phyloP scores from a whole-genome alignment of 2,329 filamentous ascomycete species.

The Nectriaceae sp. region DNA sequence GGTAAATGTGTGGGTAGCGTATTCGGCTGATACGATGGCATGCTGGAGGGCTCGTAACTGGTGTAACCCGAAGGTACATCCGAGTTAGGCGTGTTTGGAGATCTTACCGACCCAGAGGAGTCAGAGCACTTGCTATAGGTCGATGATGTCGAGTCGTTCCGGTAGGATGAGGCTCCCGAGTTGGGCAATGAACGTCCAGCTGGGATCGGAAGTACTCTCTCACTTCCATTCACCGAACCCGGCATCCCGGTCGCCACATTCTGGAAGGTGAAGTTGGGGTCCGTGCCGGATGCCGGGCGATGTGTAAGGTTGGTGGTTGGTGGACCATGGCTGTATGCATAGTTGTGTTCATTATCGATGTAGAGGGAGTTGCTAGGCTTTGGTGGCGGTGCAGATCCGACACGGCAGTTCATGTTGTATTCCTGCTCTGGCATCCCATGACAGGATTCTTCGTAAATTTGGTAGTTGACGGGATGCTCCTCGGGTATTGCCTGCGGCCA shows the following conservation, averaged over 20 bases:
- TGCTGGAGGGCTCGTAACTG: constrained; percentile 23
- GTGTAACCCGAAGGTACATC: constrained; percentile 25
- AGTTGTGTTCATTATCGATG: constrained; percentile 29
- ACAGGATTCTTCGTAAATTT: constrained; percentile 24
- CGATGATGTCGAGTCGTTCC: constrained; percentile 27
- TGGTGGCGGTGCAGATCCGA: constrained; percentile 13
- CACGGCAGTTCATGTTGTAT: constrained; percentile 31
- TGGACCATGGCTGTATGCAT: constrained; percentile 24
- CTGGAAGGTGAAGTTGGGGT: constrained; percentile 21
- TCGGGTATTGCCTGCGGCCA: constrained; percentile 30
- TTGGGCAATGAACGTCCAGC: constrained; percentile 19
- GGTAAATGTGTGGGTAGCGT: constrained; percentile 17
- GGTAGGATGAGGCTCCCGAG: constrained; percentile 23
- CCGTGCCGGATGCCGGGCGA: constrained; percentile 11
- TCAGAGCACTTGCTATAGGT: constrained; percentile 21
- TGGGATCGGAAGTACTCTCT: constrained; percentile 23
- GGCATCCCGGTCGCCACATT: constrained; percentile 12
- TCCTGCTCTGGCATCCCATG: constrained; percentile 21
- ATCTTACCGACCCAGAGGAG: constrained; percentile 20
- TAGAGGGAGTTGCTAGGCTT: constrained; percentile 25
- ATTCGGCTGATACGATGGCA: constrained; percentile 20
- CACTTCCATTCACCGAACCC: constrained; percentile 8
- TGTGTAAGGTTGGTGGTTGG: constrained; percentile 15
- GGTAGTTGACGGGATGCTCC: constrained; percentile 26
- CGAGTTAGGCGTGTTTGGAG: constrained; percentile 22